These are phyloP conservation scores for Chalara sp. DNA, from an alignment of 2,329 filamentous ascomycete species.

Conservation along the genomic window DNA sequence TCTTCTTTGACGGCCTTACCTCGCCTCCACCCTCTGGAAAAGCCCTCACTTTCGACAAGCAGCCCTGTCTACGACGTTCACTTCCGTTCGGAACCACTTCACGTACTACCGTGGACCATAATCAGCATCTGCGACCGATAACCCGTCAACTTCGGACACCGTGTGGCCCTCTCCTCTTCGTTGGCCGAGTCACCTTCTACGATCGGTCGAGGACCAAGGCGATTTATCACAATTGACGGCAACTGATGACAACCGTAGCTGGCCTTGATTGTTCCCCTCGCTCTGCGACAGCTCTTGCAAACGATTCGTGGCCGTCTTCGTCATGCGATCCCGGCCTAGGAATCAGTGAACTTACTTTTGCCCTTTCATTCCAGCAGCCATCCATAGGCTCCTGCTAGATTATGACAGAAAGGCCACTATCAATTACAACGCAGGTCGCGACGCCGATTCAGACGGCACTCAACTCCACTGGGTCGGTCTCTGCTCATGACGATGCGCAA, in stretches of 20 bases:
- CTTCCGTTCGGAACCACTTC: too few species aligned
- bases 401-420: constrained; percentile 31
- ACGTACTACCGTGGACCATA: too few species aligned
- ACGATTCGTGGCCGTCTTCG: constrained; percentile 29
- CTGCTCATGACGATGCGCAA: constrained; percentile 20
- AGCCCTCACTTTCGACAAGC: too few species aligned
- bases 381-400: constrained; percentile 29
- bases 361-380: constrained; percentile 25
- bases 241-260: constrained; percentile 23
- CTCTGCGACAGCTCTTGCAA: constrained; percentile 22
- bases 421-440: constrained; percentile 29
- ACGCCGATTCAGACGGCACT: constrained; percentile 21
- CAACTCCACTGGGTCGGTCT: constrained; percentile 14
- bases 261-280: constrained; percentile 14
- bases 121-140: too few species aligned
- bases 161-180: neutral
- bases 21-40: too few species aligned
- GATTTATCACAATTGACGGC: constrained; percentile 3
- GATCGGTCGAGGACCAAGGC: constrained; percentile 2
- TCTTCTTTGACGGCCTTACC: too few species aligned
- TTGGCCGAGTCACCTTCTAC: constrained; percentile 11
- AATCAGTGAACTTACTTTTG: constrained; percentile 28
- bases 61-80: too few species aligned
- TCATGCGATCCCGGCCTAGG: constrained; percentile 30
- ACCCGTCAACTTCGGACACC: too few species aligned